phyloP scores from a whole-genome alignment of 306 rosid species.

The Myrica gale region DNA sequence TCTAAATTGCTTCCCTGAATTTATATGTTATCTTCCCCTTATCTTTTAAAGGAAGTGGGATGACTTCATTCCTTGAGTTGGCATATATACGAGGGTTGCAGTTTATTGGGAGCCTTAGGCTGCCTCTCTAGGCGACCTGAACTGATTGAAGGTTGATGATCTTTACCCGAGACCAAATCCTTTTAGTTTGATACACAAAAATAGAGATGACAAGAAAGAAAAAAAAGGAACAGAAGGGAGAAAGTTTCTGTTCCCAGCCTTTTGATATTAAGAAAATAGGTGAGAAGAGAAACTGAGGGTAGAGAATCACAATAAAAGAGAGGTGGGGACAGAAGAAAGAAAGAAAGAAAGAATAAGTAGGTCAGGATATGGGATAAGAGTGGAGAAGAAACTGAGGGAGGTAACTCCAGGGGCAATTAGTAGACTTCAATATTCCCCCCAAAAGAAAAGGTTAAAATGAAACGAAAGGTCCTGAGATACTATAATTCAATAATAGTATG shows the following conservation, averaged over 20 bases:
- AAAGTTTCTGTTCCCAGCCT: background rate
- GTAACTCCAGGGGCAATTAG: background rate
- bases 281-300: background rate
- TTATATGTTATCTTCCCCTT: background rate
- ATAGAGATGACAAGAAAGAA: background rate
- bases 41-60: background rate
- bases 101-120: background rate
- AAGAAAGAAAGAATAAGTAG: background rate
- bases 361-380: background rate
- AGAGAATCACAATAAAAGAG: background rate
- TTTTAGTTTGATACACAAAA: background rate
- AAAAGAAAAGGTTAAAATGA: too few relatives aligned
- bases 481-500: too few relatives aligned
- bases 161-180: too few relatives aligned
- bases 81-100: background rate
- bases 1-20: background rate
- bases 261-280: background rate
- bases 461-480: too few relatives aligned
- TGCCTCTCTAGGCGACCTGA: conserved; percentile 1
- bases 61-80: background rate
- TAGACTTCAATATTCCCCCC: background rate
- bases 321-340: background rate
- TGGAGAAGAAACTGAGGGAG: background rate
- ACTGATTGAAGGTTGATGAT: background rate
- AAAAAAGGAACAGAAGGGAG: background rate